These are phyloP conservation scores for Saturnispora gosingensis DNA, from an alignment of 805 yeast genomes.

Conservation along the genomic window DNA sequence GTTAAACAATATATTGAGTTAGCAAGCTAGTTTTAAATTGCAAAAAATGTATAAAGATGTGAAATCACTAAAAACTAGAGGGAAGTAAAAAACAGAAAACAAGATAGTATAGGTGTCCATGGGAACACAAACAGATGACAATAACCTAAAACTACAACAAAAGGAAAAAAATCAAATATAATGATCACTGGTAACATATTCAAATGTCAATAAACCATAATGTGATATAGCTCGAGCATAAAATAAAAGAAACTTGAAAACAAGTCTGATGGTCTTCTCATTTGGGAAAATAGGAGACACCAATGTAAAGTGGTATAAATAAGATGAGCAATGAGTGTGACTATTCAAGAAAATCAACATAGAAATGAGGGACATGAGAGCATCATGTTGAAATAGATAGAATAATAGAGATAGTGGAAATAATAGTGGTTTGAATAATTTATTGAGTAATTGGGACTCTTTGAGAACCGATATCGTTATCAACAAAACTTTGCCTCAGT, in stretches of 20 bases:
- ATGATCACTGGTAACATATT: not conserved
- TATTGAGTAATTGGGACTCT: not conserved
- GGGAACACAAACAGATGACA: not conserved
- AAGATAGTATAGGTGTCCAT: not conserved
- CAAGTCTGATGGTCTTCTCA: not conserved
- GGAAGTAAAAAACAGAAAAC: not conserved
- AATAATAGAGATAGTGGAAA: not conserved
- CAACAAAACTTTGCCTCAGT: conserved; percentile 11
- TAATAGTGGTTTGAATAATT: not conserved
- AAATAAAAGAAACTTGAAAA: not conserved
- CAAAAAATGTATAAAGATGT: not conserved
- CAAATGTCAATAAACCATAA: not conserved
- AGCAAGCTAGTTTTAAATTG: not conserved
- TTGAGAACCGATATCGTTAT: not conserved
- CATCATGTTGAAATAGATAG: not conserved
- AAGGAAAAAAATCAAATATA: not conserved
- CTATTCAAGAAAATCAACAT: not conserved
- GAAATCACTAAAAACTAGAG: not conserved
- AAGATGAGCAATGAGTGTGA: not conserved
- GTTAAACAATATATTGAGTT: not conserved
- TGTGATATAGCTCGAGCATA: not conserved
- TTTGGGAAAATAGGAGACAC: not conserved
- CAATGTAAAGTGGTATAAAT: not conserved
- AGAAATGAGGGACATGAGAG: not conserved
- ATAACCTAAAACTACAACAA: not conserved